Evolutionary conservation across 257 asterid species (phyloP).

Genomic region (Solanum etuberosum): DNA sequence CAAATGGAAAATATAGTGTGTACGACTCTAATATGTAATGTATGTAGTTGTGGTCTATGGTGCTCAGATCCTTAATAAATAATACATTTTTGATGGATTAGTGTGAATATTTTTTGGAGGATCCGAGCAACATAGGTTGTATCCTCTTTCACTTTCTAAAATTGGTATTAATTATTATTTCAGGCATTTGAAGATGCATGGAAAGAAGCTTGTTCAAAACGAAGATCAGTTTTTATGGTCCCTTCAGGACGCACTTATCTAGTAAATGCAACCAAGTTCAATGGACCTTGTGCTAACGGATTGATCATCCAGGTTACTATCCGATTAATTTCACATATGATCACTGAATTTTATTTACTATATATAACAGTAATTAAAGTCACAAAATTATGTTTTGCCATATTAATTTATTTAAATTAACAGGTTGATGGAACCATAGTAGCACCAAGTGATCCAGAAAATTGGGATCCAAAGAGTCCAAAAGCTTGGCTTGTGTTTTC

Average conservation of each 20-base stretch:
- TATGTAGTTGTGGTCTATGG: background rate
- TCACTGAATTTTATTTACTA: background rate
- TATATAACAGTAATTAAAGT: background rate
- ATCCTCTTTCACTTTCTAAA: background rate
- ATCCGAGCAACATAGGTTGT: background rate
- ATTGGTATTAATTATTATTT: background rate
- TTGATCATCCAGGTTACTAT: slow-evolving; percentile 55
- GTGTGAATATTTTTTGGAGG: background rate
- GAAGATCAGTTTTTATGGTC: slow-evolving; percentile 53
- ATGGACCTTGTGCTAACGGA: slow-evolving; percentile 72
- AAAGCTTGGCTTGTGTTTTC: slow-evolving; percentile 66
- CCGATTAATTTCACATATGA: background rate
- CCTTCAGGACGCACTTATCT: slow-evolving; percentile 56
- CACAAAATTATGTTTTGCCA: background rate
- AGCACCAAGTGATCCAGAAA: slow-evolving; percentile 76
- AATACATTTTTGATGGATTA: background rate
- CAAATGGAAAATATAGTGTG: background rate
- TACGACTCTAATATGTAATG: background rate
- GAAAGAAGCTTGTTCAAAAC: slow-evolving; percentile 65
- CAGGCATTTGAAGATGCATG: slow-evolving; percentile 84
- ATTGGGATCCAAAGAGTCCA: slow-evolving; percentile 70
- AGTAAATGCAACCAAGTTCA: slow-evolving; percentile 66
- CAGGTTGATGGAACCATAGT: slow-evolving; percentile 85
- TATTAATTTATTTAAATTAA: background rate
- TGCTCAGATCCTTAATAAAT: background rate